A percentile compares a stretch with the other conserved stretches of the same genome.
Evolutionary conservation across 2,329 filamentous ascomycete species (phyloP).

Genomic region (Diaporthe sp.): DNA sequence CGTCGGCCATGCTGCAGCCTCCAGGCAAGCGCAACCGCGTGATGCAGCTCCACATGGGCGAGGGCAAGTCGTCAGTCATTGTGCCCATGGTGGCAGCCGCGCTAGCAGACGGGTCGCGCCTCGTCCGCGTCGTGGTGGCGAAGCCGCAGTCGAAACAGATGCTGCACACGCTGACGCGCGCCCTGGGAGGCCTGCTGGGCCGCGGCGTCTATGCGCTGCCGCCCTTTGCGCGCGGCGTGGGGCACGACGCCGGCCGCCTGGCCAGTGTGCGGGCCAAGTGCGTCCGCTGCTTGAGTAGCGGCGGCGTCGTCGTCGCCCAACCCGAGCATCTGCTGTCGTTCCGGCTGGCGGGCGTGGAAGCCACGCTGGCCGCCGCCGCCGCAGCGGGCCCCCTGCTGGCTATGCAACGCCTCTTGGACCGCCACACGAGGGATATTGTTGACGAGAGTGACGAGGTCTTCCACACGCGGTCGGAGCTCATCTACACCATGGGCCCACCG

Average conservation of each 20-base stretch:
- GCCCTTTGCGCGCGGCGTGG: slow-evolving; percentile 64
- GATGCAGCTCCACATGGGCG: slow-evolving; percentile 78
- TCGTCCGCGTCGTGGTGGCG: slow-evolving; percentile 69
- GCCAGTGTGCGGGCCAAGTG: too few relatives aligned
- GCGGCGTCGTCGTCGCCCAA: slow-evolving; percentile 69
- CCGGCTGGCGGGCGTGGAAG: slow-evolving; percentile 69
- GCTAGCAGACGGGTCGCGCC: slow-evolving; percentile 59
- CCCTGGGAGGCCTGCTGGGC: slow-evolving; percentile 66
- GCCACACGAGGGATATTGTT: slow-evolving; percentile 63
- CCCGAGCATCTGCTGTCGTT: slow-evolving; percentile 74
- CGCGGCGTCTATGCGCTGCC: slow-evolving; percentile 67
- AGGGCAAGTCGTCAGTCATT: slow-evolving; percentile 78
- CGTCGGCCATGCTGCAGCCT: slow-evolving; percentile 63
- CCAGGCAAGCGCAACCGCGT: slow-evolving; percentile 58
- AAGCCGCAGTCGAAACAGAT: slow-evolving; percentile 73
- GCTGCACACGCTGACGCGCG: slow-evolving; percentile 62
- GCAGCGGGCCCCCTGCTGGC: too few relatives aligned
- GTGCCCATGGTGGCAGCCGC: slow-evolving; percentile 69
- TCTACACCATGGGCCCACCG: slow-evolving; percentile 71
- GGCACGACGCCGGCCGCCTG: too few relatives aligned
- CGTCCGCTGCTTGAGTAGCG: slow-evolving; percentile 46
- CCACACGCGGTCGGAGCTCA: slow-evolving; percentile 67
- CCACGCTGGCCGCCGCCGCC: too few relatives aligned
- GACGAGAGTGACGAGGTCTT: slow-evolving; percentile 76
- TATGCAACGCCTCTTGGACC: slow-evolving; percentile 57